Conservation (phyloP, 2,329 filamentous ascomycete genomes). For the Nemania diffusa region DNA sequence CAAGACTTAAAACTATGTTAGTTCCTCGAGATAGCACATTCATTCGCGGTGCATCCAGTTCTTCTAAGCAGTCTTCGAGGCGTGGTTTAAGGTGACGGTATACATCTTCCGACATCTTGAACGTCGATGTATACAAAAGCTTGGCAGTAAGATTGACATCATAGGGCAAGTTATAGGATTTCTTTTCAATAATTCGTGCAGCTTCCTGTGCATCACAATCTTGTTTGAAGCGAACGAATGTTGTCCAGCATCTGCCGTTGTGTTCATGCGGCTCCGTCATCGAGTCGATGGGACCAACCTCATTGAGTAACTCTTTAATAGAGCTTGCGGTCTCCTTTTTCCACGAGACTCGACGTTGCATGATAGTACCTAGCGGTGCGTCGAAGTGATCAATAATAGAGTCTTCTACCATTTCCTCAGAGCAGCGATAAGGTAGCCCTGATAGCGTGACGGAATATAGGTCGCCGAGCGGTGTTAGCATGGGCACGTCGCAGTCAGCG, state of each 20-base stretch:
- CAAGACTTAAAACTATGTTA: conserved; percentile 16
- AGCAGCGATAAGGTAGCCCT: conserved; percentile 19
- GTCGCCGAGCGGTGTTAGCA: background rate
- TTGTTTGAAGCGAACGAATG: conserved; percentile 16
- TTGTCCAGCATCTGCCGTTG: background rate
- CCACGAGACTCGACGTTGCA: background rate
- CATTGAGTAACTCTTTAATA: conserved; percentile 10
- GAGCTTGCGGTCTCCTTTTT: background rate
- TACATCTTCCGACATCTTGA: conserved; percentile 27
- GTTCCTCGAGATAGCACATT: background rate
- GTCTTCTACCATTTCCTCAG: conserved; percentile 3
- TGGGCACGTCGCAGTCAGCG: conserved; percentile 3
- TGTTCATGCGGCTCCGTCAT: conserved; percentile 24
- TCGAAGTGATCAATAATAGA: conserved; percentile 13
- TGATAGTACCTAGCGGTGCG: background rate
- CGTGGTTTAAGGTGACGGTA: conserved; percentile 20
- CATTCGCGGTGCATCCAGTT: conserved; percentile 3
- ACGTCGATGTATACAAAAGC: conserved; percentile 22
- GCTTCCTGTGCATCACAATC: conserved; percentile 27
- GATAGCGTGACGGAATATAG: background rate
- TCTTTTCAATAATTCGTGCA: conserved; percentile 6
- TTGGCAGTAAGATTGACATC: conserved; percentile 11
- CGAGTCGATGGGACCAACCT: conserved; percentile 12
- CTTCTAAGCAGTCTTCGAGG: conserved; percentile 8
- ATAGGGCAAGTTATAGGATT: background rate